Base-by-base conservation (phyloP, 1,284 basidiomycete species). In the Caloboletus inedulis region DNA sequence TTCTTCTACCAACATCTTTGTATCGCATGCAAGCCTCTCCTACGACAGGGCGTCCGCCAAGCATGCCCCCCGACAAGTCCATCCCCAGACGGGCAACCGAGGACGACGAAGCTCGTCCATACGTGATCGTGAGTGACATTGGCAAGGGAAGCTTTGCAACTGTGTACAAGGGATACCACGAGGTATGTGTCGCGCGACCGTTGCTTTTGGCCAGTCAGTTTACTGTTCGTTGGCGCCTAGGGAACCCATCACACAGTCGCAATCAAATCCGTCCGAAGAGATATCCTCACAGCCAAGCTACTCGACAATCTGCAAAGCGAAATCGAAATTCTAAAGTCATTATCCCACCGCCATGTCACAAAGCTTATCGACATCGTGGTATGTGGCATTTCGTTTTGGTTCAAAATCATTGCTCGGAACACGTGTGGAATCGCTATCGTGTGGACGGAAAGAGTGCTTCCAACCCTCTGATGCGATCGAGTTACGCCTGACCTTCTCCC, bases 271-370 rank as follows among this genome's bases (percentile, higher is more conserved):
- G 94, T 99, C 54, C 90, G 88, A 54, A 85, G 89, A 47, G 85
- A 89, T 63, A 94, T 89, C 62, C 84, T 99, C 31, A 94, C 89
- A 23, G 78, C 88, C 23, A 99, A 98, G 75, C 83, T 98, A 21
- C 85, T 98, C 53, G 95, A 98, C 72, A 99, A 98, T 67, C 82
- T 99, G 29, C 93, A 98, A 70, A 93, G 89, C 63, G 96, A 99
- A 78, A 98, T 99, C 59, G 87, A 92, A 59, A 98, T 99, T 60
- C 84, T 99, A 63, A 98, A 98, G 76, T 86, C 87, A 4, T 83
- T 98, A 53, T 90, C 89, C 18, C 94, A 99, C 70, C 81, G 89
- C 49, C 94, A 98, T 74, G 91, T 99, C 52, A 98, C 97, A 29
- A 87, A 87, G 59, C 80, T 99, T 23, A 84, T 93, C 51, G 94